phyloP scores from a whole-genome alignment of 2,329 filamentous ascomycete genomes.

The Neofusicoccum parvum region DNA sequence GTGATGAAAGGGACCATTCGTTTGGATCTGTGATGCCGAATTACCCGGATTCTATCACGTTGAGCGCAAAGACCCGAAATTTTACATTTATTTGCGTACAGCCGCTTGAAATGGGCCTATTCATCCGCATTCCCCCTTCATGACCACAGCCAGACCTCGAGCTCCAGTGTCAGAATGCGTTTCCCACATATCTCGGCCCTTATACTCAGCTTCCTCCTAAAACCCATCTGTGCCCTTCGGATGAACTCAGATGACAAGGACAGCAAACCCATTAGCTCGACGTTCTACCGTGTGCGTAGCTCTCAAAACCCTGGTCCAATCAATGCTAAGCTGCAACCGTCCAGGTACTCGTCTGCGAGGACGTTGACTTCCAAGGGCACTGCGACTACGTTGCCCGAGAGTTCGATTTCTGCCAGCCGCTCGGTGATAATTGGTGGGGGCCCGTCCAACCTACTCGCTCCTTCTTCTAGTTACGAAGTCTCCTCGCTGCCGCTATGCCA shows the following conservation, averaged over 20 bases:
- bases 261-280: not conserved
- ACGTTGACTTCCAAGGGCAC: slow-evolving; percentile 3
- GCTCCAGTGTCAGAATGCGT: not conserved
- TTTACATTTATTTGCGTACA: not conserved
- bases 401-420: not conserved
- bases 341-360: slow-evolving; percentile 10
- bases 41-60: no score
- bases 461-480: not conserved
- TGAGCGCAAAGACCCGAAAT: not conserved
- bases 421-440: not conserved
- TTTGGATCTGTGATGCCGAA: no score
- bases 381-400: not conserved
- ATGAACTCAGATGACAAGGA: not conserved
- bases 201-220: not conserved
- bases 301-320: no score
- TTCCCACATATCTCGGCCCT: not conserved
- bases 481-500: no score
- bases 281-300: not conserved
- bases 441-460: not conserved
- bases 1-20: no score
- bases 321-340: not conserved
- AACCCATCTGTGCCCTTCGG: not conserved
- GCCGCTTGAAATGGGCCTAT: not conserved
- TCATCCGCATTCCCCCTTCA: no score
- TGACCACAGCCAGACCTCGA: not conserved